These are phyloP conservation scores for Arabidopsis arenosa DNA, from an alignment of 345 rosid species.

Conservation along the genomic window DNA sequence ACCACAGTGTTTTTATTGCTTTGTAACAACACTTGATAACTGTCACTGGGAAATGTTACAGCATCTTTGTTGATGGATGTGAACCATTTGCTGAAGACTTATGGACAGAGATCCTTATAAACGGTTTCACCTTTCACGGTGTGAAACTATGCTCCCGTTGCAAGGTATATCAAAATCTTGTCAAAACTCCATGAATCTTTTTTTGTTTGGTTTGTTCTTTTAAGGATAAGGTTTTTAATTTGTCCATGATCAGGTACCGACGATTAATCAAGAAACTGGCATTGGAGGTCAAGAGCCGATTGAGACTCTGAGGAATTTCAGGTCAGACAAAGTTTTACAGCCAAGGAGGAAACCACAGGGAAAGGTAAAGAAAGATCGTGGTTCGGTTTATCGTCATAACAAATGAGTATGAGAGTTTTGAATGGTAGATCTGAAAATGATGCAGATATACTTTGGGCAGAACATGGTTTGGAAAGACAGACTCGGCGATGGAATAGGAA, in stretches of 20 bases:
- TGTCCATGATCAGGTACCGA: constrained; percentile 56
- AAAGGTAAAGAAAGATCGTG: constrained; percentile 51
- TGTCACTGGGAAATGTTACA: constrained; percentile 41
- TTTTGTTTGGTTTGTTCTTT: background rate
- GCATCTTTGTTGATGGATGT: constrained; percentile 84
- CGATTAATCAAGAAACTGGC: constrained; percentile 74
- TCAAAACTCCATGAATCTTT: background rate
- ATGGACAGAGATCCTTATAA: constrained; percentile 73
- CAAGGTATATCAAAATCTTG: constrained; percentile 55
- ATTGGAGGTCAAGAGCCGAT: constrained; percentile 66
- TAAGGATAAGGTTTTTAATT: background rate
- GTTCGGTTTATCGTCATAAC: constrained; percentile 1
- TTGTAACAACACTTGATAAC: constrained; percentile 22
- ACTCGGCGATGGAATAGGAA: constrained; percentile 45
- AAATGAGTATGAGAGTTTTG: constrained; percentile 6
- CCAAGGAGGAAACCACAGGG: constrained; percentile 71
- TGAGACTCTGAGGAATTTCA: constrained; percentile 61
- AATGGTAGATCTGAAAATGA: background rate
- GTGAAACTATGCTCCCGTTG: constrained; percentile 85
- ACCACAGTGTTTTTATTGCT: constrained; percentile 4
- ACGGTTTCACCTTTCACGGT: constrained; percentile 59
- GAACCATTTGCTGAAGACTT: constrained; percentile 86
- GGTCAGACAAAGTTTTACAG: constrained; percentile 72
- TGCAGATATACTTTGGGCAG: constrained; percentile 82
- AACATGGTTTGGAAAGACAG: constrained; percentile 73